Conservation (phyloP, 768 basidiomycete species). For the Vararia minispora region DNA sequence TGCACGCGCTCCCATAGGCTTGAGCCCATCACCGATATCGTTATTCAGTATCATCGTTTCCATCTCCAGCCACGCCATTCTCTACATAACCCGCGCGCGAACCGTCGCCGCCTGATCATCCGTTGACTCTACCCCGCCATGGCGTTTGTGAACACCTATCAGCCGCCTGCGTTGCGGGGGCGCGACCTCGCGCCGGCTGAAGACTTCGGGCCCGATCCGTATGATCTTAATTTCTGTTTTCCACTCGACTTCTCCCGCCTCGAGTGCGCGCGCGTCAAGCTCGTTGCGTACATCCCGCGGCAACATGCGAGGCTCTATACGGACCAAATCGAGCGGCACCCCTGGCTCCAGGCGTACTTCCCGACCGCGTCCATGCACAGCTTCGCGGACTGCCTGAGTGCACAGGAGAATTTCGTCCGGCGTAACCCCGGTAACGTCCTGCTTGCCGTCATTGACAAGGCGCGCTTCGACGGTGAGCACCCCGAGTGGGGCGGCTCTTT, state of each 20-base stretch:
- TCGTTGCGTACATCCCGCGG: conserved; percentile 28
- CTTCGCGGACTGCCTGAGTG: conserved; percentile 15
- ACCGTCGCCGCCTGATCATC: too few relatives aligned
- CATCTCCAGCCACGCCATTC: too few relatives aligned
- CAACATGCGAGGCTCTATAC: conserved; percentile 23
- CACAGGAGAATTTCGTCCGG: conserved; percentile 15
- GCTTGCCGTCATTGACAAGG: conserved; percentile 32
- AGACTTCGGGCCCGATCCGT: conserved; percentile 21
- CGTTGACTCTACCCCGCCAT: too few relatives aligned
- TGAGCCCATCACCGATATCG: too few relatives aligned
- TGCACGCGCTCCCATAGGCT: too few relatives aligned
- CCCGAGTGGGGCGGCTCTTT: conserved; percentile 21
- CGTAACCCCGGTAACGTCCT: conserved; percentile 15
- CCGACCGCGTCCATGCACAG: conserved; percentile 20
- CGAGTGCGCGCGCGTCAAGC: conserved; percentile 25
- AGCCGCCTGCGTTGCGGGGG: too few relatives aligned
- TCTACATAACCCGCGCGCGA: too few relatives aligned
- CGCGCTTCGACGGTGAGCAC: conserved; percentile 18
- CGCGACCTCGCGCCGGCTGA: too few relatives aligned
- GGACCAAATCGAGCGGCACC: conserved; percentile 15
- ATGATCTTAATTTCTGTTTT: conserved; percentile 29
- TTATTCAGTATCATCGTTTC: too few relatives aligned
- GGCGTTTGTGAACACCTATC: conserved; percentile 9
- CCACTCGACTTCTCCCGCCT: conserved; percentile 22
- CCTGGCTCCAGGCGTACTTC: conserved; percentile 22